Evolutionary conservation across 1,284 basidiomycete genomes (phyloP).

Genomic region (Thecaphora frezii): DNA sequence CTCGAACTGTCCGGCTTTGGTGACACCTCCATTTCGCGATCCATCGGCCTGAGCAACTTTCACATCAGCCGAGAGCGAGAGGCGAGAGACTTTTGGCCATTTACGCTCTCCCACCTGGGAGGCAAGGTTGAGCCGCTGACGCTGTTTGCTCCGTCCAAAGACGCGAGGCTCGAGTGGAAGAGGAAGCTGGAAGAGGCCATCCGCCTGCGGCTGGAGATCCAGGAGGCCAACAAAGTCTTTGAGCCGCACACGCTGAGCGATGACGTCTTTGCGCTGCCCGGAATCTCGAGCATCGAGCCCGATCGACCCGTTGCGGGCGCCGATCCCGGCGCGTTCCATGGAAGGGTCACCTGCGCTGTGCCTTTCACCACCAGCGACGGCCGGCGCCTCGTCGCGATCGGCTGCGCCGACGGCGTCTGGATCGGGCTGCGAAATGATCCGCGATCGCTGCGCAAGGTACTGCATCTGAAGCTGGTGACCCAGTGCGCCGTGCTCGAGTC

Average conservation of each 20-base stretch:
- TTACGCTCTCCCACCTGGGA: conserved; percentile 47
- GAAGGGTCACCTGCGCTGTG: conserved; percentile 87
- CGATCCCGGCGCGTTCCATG: conserved; percentile 78
- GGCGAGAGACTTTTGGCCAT: conserved; percentile 50
- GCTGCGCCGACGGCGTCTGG: conserved; percentile 94
- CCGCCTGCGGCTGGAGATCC: conserved; percentile 78
- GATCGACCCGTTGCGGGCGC: conserved; percentile 59
- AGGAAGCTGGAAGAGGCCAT: conserved; percentile 84
- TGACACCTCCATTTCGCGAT: conserved; percentile 44
- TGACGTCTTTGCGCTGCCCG: conserved; percentile 53
- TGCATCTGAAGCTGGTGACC: conserved; percentile 85
- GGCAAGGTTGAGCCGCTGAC: conserved; percentile 61
- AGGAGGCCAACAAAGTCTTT: conserved; percentile 82
- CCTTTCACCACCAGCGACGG: conserved; percentile 75
- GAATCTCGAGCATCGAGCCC: conserved; percentile 27
- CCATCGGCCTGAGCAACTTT: conserved; percentile 48
- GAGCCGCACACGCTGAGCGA: conserved; percentile 54
- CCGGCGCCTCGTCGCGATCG: conserved; percentile 81
- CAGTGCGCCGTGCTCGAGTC: conserved; percentile 92
- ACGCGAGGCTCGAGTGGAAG: conserved; percentile 81
- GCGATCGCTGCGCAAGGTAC: conserved; percentile 79
- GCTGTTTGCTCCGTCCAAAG: conserved; percentile 78
- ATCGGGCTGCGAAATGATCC: conserved; percentile 89
- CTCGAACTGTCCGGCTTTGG: conserved; percentile 48
- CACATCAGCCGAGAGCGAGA: conserved; percentile 44